These are phyloP conservation scores for Cladophialophora psammophila DNA, from an alignment of 2,329 filamentous ascomycete species.

Conservation along the genomic window DNA sequence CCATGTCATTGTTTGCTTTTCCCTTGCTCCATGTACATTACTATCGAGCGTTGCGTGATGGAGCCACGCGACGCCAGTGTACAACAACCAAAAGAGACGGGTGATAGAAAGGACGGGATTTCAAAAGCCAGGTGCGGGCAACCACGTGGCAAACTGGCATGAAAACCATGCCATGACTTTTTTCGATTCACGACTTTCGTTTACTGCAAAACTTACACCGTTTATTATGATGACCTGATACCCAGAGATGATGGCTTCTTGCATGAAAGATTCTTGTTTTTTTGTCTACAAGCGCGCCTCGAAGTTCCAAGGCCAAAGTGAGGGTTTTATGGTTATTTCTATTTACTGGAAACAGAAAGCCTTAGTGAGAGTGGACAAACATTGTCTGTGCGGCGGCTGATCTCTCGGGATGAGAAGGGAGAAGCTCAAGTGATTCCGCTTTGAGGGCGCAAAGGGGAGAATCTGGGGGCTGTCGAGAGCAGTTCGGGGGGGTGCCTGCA, in stretches of 20 bases:
- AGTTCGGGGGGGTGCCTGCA: not conserved
- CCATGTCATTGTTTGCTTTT: conserved; percentile 20
- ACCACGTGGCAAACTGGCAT: conserved; percentile 13
- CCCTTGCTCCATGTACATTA: conserved; percentile 31
- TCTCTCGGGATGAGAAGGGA: not conserved
- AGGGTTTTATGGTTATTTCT: not conserved
- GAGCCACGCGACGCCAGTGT: conserved; percentile 25
- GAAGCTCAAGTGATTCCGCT: not conserved
- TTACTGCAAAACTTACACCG: conserved; percentile 23
- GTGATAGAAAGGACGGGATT: conserved; percentile 24
- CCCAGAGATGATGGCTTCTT: conserved; percentile 31
- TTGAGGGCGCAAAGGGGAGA: not conserved
- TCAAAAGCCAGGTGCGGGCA: conserved; percentile 19
- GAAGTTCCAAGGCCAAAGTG: not conserved
- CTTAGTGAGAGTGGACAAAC: not conserved
- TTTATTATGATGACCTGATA: conserved; percentile 36
- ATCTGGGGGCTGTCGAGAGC: not conserved
- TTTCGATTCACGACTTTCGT: conserved; percentile 34
- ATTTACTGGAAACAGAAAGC: not conserved
- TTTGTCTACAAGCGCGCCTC: conserved; percentile 19
- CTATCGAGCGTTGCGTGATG: conserved; percentile 12
- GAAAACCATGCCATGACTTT: not conserved
- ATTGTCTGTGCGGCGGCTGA: not conserved
- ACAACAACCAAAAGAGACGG: conserved; percentile 26
- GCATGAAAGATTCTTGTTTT: conserved; percentile 22